Evolutionary conservation across 805 yeast species (phyloP).

Genomic region (Zygoascus biomembranicola): DNA sequence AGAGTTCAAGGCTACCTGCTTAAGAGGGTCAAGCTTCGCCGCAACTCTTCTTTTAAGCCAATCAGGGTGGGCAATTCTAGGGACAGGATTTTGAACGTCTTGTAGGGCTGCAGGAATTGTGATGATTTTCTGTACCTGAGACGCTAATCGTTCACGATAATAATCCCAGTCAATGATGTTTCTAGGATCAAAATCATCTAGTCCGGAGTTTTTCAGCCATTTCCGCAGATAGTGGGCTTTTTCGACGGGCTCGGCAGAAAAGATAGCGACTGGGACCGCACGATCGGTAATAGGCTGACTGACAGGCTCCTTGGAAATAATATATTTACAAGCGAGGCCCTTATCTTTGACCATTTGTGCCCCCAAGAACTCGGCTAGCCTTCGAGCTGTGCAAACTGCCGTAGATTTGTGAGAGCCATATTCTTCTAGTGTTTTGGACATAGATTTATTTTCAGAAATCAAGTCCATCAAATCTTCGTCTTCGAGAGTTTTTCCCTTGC

Average conservation of each 20-base stretch:
- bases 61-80: conserved; percentile 87
- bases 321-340: conserved; percentile 90
- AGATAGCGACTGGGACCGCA: conserved; percentile 93
- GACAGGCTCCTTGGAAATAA: conserved; percentile 74
- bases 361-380: conserved; percentile 92
- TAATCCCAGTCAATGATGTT: conserved; percentile 89
- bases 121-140: conserved; percentile 89
- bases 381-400: conserved; percentile 87
- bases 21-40: conserved; percentile 52
- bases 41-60: conserved; percentile 72
- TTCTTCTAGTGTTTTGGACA: conserved; percentile 86
- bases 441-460: conserved; percentile 91
- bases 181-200: conserved; percentile 80
- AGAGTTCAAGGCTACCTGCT: conserved; percentile 56
- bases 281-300: conserved; percentile 91
- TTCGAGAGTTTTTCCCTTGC: conserved; percentile 77
- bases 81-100: conserved; percentile 82
- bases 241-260: conserved; percentile 67
- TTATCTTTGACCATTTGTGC: conserved; percentile 95
- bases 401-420: conserved; percentile 89
- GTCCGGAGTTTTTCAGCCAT: conserved; percentile 76
- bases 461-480: conserved; percentile 91
- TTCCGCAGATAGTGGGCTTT: conserved; percentile 65
- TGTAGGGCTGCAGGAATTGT: conserved; percentile 97
- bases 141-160: conserved; percentile 81